Percentiles rank a stretch among this genome's conserved stretches.
Evolutionary conservation across 2,329 filamentous ascomycete genomes (phyloP).

Genomic region (Albophoma yamanashiensis): DNA sequence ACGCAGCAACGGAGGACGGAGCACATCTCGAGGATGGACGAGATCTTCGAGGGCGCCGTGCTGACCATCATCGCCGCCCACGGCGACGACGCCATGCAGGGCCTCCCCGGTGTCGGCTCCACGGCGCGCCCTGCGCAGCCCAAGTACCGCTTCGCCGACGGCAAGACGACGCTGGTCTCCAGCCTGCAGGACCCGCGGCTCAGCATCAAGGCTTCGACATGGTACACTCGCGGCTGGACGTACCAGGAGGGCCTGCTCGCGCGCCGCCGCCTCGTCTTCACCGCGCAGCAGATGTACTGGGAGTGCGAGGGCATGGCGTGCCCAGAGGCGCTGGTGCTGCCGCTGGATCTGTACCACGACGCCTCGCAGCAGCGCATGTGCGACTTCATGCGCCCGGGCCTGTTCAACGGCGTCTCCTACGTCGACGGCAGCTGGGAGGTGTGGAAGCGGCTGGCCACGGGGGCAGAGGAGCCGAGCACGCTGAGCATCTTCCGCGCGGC

Average conservation of each 20-base stretch:
- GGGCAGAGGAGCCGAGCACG: slow-evolving; percentile 18
- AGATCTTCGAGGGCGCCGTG: slow-evolving; percentile 22
- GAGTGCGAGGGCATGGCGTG: slow-evolving; percentile 27
- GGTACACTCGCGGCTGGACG: slow-evolving; percentile 27
- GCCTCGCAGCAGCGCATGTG: slow-evolving; percentile 21
- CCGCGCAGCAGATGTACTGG: slow-evolving; percentile 27
- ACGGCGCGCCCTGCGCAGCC: slow-evolving; percentile 16
- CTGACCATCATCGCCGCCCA: slow-evolving; percentile 28
- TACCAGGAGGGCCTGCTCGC: slow-evolving; percentile 27
- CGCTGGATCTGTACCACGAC: slow-evolving; percentile 20
- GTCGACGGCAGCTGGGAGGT: slow-evolving; percentile 23
- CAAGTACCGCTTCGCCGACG: slow-evolving; percentile 20
- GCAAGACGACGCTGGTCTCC: slow-evolving; percentile 19
- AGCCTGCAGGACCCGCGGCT: slow-evolving; percentile 19
- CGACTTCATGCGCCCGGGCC: slow-evolving; percentile 22
- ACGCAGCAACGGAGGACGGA: slow-evolving; percentile 12
- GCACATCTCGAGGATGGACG: slow-evolving; percentile 25
- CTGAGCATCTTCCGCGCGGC: slow-evolving; percentile 23
- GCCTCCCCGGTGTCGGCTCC: slow-evolving; percentile 22
- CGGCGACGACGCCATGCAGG: slow-evolving; percentile 19
- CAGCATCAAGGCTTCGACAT: slow-evolving; percentile 18
- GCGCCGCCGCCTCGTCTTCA: slow-evolving; percentile 25
- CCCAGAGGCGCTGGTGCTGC: slow-evolving; percentile 21
- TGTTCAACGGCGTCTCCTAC: slow-evolving; percentile 23
- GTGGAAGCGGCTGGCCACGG: slow-evolving; percentile 19